These are phyloP conservation scores for Pyracantha coccinea DNA, from an alignment of 331 rosid species.

Conservation along the genomic window DNA sequence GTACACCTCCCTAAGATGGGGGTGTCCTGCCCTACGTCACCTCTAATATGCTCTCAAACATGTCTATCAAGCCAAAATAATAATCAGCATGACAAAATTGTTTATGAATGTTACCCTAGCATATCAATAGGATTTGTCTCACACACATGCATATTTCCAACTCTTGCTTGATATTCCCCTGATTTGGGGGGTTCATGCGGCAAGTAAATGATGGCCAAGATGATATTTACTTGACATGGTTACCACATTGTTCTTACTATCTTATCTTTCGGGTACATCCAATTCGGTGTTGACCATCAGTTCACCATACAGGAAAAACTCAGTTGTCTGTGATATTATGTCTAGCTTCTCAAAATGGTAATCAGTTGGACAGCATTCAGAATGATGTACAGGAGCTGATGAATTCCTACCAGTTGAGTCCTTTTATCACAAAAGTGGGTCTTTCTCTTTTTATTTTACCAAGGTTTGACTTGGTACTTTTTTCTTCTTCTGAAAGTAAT, in stretches of 20 bases:
- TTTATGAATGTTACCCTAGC: background rate
- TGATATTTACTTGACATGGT: background rate
- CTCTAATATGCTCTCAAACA: background rate
- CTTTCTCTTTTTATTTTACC: constrained; percentile 14
- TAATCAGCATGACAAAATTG: background rate
- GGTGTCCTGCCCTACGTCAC: background rate
- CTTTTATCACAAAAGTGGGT: constrained; percentile 83
- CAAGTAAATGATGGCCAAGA: background rate
- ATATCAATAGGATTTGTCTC: background rate
- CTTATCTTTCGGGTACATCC: background rate
- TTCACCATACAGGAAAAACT: background rate
- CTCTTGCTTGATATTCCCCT: background rate
- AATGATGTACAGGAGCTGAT: constrained; percentile 51
- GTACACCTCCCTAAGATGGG: no score
- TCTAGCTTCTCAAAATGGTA: constrained; percentile 41
- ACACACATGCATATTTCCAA: background rate
- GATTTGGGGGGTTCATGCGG: background rate
- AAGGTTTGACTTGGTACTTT: background rate
- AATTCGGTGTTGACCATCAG: no score
- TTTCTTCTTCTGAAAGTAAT: background rate
- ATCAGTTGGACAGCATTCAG: constrained; percentile 38
- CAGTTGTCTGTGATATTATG: constrained; percentile 63
- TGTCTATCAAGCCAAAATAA: background rate
- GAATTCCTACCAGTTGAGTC: constrained; percentile 64
- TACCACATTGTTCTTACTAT: background rate